Conservation (phyloP, 352 stramenopile species). For the Phytophthora ramorum region DNA sequence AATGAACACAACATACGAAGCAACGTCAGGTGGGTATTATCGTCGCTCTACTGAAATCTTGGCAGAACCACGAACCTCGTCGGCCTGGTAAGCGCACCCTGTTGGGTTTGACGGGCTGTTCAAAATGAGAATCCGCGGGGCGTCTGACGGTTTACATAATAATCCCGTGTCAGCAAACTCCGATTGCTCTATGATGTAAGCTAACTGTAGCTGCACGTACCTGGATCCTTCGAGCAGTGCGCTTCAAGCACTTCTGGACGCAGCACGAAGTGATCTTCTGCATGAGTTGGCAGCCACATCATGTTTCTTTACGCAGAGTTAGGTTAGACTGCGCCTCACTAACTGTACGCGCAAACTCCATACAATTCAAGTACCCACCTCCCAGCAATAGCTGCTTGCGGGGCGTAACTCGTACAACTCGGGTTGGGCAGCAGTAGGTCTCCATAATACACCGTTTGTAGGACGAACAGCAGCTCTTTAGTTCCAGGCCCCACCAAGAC, state of each 20-base stretch:
- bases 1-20: not conserved
- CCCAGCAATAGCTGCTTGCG: slow-evolving; percentile 85
- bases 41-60: not conserved
- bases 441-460: slow-evolving; percentile 90
- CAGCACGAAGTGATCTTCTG: slow-evolving; percentile 83
- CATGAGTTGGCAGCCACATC: slow-evolving; percentile 87
- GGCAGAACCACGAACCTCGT: slow-evolving; percentile 53
- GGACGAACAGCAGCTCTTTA: slow-evolving; percentile 89
- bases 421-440: slow-evolving; percentile 86
- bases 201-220: slow-evolving; percentile 30
- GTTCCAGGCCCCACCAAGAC: slow-evolving; percentile 89
- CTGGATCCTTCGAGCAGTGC: slow-evolving; percentile 80
- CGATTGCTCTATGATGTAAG: not conserved
- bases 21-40: slow-evolving; percentile 1
- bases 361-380: slow-evolving; percentile 43
- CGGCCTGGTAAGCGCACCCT: slow-evolving; percentile 79
- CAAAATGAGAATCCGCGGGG: slow-evolving; percentile 84
- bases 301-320: slow-evolving; percentile 63
- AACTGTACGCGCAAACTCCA: not conserved
- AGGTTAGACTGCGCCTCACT: no score
- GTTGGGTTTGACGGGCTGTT: slow-evolving; percentile 90
- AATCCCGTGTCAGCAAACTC: slow-evolving; percentile 3
- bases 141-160: slow-evolving; percentile 47
- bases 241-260: slow-evolving; percentile 83
- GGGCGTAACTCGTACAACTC: slow-evolving; percentile 88